Evolutionary conservation across 768 basidiomycete species (phyloP).

Genomic region (Candolleomyces eurysporus): DNA sequence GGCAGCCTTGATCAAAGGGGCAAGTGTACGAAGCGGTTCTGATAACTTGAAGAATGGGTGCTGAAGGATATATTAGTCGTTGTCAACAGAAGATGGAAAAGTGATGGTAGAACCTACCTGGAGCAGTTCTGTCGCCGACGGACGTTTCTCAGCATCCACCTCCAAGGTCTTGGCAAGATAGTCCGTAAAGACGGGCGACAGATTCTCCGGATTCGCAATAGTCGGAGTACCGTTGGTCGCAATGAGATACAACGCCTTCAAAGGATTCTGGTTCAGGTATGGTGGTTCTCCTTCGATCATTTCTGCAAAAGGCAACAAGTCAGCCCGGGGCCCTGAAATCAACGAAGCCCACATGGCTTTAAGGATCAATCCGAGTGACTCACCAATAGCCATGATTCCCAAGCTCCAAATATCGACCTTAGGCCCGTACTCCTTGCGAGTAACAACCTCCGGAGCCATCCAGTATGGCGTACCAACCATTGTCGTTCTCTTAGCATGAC

Average conservation of each 20-base stretch:
- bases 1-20: constrained; percentile 91
- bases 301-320: constrained; percentile 45
- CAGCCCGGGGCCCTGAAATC: constrained; percentile 7
- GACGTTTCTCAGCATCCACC: constrained; percentile 93
- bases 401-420: constrained; percentile 99
- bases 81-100: not conserved
- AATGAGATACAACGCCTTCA: constrained; percentile 96
- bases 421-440: constrained; percentile 94
- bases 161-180: constrained; percentile 87
- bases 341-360: not conserved
- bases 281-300: constrained; percentile 99
- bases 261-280: constrained; percentile 93
- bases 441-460: constrained; percentile 99
- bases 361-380: constrained; percentile 14
- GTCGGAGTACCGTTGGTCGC: constrained; percentile 98
- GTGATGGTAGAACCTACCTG: constrained; percentile 45
- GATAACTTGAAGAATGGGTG: constrained; percentile 88
- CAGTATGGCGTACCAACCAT: constrained; percentile 99
- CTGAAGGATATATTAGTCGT: constrained; percentile 31
- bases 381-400: constrained; percentile 95
- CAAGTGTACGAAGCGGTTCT: constrained; percentile 82
- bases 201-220: constrained; percentile 83
- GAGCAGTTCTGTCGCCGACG: constrained; percentile 77
- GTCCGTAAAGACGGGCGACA: constrained; percentile 78
- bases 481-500: constrained; percentile 88